Conservation (phyloP, 2,329 filamentous ascomycete species). For the Phialophora macrospora region DNA sequence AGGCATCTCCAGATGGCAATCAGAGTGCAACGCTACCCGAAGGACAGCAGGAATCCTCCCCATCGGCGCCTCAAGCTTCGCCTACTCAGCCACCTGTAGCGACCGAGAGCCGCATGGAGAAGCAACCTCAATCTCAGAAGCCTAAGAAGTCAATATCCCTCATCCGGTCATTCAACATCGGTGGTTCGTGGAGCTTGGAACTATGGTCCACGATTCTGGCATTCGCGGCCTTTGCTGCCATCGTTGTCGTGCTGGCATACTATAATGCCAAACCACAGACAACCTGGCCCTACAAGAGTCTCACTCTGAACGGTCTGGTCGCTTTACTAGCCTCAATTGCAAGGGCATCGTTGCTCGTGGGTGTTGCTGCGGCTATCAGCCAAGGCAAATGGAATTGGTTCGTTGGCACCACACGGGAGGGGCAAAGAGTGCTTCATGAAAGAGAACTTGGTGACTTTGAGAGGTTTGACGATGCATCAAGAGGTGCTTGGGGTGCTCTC, state of each 20-base stretch:
- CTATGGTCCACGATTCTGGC: background rate
- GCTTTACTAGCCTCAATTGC: conserved; percentile 1
- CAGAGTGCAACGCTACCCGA: background rate
- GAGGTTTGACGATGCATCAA: conserved; percentile 4
- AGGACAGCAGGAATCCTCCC: background rate
- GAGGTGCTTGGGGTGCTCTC: conserved; percentile 6
- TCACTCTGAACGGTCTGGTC: conserved; percentile 4
- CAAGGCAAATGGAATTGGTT: conserved; percentile 6
- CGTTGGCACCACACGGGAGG: background rate
- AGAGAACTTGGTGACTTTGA: conserved; percentile 4
- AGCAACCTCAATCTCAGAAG: background rate
- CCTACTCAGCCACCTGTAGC: background rate
- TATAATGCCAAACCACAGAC: conserved; percentile 5
- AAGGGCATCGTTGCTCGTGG: background rate
- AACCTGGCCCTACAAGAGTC: background rate
- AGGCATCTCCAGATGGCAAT: background rate
- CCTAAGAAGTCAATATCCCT: background rate
- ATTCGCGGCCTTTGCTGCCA: background rate
- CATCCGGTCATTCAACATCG: background rate
- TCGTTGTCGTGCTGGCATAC: conserved; percentile 5
- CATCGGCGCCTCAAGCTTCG: background rate
- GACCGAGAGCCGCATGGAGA: background rate
- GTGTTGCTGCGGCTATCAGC: background rate
- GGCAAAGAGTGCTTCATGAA: background rate
- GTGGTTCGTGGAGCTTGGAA: conserved; percentile 1